Evolutionary conservation across 345 rosid species (phyloP).

Genomic region (Salix arbutifolia): DNA sequence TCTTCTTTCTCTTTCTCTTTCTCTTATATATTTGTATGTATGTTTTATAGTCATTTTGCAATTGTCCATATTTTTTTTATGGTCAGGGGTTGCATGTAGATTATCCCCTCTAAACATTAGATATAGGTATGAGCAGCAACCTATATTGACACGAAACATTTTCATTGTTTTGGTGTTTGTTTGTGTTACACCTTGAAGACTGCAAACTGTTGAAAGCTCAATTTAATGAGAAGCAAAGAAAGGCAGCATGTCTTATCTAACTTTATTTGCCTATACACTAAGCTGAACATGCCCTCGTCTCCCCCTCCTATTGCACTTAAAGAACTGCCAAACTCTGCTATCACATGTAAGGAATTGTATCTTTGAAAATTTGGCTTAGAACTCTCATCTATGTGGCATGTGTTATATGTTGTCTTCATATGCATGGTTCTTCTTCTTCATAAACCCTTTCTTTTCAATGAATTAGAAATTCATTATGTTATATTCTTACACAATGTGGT

Average conservation of each 20-base stretch:
- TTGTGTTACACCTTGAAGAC: not conserved
- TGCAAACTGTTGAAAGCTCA: not conserved
- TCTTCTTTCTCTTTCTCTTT: not conserved
- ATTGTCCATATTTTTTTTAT: not conserved
- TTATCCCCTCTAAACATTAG: not conserved
- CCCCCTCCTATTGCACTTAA: no score
- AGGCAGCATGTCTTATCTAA: not conserved
- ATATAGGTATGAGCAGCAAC: no score
- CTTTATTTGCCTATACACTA: not conserved
- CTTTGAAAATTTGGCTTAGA: no score
- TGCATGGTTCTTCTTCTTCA: no score
- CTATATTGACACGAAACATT: not conserved
- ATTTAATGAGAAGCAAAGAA: not conserved
- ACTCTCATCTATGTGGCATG: no score
- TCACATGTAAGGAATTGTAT: no score
- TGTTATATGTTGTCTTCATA: no score
- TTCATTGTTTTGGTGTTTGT: not conserved
- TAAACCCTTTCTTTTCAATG: no score
- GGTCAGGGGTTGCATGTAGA: not conserved
- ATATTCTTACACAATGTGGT: no score
- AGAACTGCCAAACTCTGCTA: no score
- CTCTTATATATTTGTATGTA: not conserved
- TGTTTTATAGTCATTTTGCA: not conserved
- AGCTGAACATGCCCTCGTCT: not conserved
- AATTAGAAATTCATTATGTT: no score